Base-by-base conservation (phyloP, 371 early-diverging fungal genomes). In the Mortierella sp. region DNA sequence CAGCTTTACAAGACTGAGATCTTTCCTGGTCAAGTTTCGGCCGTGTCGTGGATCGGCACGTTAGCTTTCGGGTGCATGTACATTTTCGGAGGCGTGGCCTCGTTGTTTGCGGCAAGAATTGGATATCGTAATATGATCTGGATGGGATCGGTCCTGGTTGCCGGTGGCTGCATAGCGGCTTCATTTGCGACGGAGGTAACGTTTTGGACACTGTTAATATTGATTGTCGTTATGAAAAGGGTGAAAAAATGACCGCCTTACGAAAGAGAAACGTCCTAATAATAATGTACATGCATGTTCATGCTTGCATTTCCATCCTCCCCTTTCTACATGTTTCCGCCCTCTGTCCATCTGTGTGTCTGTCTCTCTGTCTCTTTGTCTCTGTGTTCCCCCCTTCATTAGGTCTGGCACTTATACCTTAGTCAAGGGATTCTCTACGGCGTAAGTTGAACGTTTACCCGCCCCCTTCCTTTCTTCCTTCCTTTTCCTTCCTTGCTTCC, bases 141-240 rank as follows among this genome's bases (percentile, higher is more conserved):
- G 15, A 49, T 28, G 2, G 76, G 76, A 39, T 63, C 76, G 5
- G 3, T 76, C 47, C 14, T 76, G 17, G 70, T 64, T 28, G 41
- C 70, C 4, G 76, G 76, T 9, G 70, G 70, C n/a, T 55, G 49
- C 12, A 27, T 76, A 4, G 69, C 59, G 11, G 76, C 76, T n/a
- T 76, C 76, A 6, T 76, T 76, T 69, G 60, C 76, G 4, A 76
- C 70, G 5, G 39, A 76, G 76, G 76, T 76, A 69, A 53, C 7
- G 44, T 17, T 19, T 3, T n/a, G 21, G 21, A 44, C 19, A 19
- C 8, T 17, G 19, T 21, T 19, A n/a, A 21, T 34, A 14, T 34
- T 7, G 1, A 51, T 14, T 3, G 0, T 17, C 31, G 37, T 9
- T 17, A 34, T 24, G 21, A 50, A 56, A 44, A 24, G 24, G 27